These are phyloP conservation scores for Cystofilobasidium capitatum DNA, from an alignment of 768 basidiomycete species.

Conservation along the genomic window DNA sequence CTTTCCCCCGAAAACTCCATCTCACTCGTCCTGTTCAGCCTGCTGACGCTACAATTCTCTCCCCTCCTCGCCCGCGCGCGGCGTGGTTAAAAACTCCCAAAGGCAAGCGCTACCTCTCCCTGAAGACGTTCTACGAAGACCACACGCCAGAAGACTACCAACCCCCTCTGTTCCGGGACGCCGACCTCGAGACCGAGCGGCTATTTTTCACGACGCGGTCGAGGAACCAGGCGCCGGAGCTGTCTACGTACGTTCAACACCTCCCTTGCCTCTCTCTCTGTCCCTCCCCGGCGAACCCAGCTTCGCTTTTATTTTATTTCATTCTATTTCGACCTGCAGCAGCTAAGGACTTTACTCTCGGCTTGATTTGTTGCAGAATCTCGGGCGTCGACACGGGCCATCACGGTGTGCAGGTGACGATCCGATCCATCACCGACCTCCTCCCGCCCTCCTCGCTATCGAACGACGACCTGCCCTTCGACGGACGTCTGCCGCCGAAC, in stretches of 20 bases:
- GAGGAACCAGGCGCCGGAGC: background rate
- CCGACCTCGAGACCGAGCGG: background rate
- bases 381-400: background rate
- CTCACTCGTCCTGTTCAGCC: background rate
- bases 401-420: background rate
- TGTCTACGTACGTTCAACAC: background rate
- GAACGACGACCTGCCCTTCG: background rate
- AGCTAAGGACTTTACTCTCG: too few relatives aligned
- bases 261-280: too few relatives aligned
- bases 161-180: background rate
- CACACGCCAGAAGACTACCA: conserved; percentile 3
- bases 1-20: background rate
- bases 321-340: too few relatives aligned
- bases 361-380: too few relatives aligned
- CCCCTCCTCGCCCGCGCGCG: too few relatives aligned
- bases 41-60: too few relatives aligned
- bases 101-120: conserved; percentile 3
- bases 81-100: too few relatives aligned
- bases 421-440: background rate
- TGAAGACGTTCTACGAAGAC: background rate
- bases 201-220: background rate
- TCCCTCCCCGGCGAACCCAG: too few relatives aligned
- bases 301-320: too few relatives aligned
- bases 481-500: background rate
- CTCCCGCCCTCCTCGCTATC: background rate